Base-by-base conservation (phyloP, 1,284 basidiomycete species). In the Puccinia novopanici region DNA sequence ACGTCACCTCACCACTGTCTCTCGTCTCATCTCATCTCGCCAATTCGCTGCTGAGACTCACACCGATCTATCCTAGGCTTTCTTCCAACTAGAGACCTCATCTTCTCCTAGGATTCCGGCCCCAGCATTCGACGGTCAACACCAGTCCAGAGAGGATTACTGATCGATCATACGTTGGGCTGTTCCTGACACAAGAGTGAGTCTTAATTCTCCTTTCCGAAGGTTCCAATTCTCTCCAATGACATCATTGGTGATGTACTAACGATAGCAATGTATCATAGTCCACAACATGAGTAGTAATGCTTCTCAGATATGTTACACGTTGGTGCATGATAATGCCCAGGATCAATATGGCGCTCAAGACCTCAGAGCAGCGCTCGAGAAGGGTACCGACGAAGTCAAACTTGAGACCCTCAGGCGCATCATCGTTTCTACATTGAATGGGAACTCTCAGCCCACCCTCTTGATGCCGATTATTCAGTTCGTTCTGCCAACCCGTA, bases 391-490 rank as follows among this genome's bases (percentile, higher is more conserved):
- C n/a, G 96, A 98, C 87, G 96, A 98, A 84, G 91, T 95, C 88
- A 99, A 98, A 89, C 88, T 98, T 85, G 95, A 99, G 87, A 95
- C 95, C 84, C 91, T 99, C 88, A 91, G 95, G 85, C 92, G 91
- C 87, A 97, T 99, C 87, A 93, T 99, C 84, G 90, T 95, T 81
- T 91, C 93, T 65, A 99, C 95, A 68, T 92, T 98, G 87, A 98
- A 98, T 88, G 96, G 96, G 45, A 94, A 94, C 86, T 89, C 92
- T 83, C 88, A 80, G 92, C 93, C 95, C 27, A 88, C 90, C 71
- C 87, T 98, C 75, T 90, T 99, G 87, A 99, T 99, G 96, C 94
- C 95, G 24, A 92, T 99, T 87, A 98, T 99, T 84, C 97, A 99
- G 90, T 98, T 92, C 88, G 92, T 95, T 78, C 89, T 99, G 88